A percentile compares a stretch with the other conserved stretches of the same genome.
These are phyloP conservation scores for Pisolithus tinctorius DNA, from an alignment of 768 basidiomycete species.

Conservation along the genomic window DNA sequence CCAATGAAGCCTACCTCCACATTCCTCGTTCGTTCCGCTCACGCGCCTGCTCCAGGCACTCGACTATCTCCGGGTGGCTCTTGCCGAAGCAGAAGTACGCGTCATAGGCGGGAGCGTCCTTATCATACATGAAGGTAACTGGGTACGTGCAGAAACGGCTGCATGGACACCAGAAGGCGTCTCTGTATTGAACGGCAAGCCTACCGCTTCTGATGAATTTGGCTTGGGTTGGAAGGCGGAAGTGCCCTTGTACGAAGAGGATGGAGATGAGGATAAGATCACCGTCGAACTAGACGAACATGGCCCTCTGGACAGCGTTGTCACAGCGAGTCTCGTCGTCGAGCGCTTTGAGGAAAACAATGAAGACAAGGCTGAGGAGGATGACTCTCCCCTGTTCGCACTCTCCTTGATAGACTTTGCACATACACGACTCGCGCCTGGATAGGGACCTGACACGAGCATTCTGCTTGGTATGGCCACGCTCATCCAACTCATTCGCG, in stretches of 20 bases:
- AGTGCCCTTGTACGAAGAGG: constrained; percentile 29
- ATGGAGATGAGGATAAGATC: constrained; percentile 31
- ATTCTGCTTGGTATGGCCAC: constrained; percentile 72
- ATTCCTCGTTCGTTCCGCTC: constrained; percentile 53
- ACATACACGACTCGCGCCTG: constrained; percentile 64
- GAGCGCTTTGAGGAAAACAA: constrained; percentile 30
- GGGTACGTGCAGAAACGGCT: constrained; percentile 30
- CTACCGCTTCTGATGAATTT: neutral
- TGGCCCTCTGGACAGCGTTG: constrained; percentile 16
- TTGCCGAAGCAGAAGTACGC: constrained; percentile 56
- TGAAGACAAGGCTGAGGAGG: constrained; percentile 29
- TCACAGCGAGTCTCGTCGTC: neutral
- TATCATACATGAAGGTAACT: constrained; percentile 71
- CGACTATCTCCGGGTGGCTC: constrained; percentile 40
- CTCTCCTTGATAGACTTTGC: constrained; percentile 94
- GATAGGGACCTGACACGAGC: constrained; percentile 73
- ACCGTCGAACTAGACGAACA: constrained; percentile 29
- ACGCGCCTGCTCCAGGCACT: constrained; percentile 46
- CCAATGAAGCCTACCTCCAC: constrained; percentile 46
- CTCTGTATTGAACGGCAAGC: neutral
- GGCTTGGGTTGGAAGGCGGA: constrained; percentile 9
- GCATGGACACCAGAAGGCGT: constrained; percentile 12
- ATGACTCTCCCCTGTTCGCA: constrained; percentile 31
- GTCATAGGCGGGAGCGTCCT: constrained; percentile 82
- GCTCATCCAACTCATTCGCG: constrained; percentile 52